Evolutionary conservation across 176 grass and related monocot genomes (phyloP), one percentile per base, ranked within the genome.

Genomic region (Cenchrus americanus): DNA sequence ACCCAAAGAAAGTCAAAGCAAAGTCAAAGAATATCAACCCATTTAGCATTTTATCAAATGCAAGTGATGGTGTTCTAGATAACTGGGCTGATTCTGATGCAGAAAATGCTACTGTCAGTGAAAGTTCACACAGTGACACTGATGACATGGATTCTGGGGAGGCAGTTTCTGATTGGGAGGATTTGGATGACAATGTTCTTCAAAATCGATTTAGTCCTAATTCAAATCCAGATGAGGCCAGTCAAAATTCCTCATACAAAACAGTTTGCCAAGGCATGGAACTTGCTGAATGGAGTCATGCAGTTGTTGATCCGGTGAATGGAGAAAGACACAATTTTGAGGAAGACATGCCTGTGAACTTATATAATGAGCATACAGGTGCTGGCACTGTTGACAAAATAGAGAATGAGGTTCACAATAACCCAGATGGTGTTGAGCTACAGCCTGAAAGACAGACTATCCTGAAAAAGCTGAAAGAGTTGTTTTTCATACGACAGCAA

Each of bases 121-220:
- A 73, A 73, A 73, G 19, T 73, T 73, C 48, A 73, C 48, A 10
- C 48, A 53, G 75, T 80, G 77, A 78, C 69, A 78, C 44, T 76
- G 79, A 83, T 85, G 82, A 83, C 54, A 86, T 75, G 54, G 55
- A 84, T 75, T 78, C 11, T 67, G 66, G 77, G 23, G 89, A 71
- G 27, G 37, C 78, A 83, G 48, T 85, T 74, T 87, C 87, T 78
- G 78, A 94, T 73, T 87, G 65, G 89, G 92, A 89, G 62, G 80
- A 89, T 87, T 84, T 78, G 62, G 77, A 91, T 86, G 89, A 91
- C 46, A 81, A 70, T 75, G 76, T 48, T 27, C 62, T 71, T 82
- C 52, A 76, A 50, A 65, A 65, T 65, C 83, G 80, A 10, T 83
- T 66, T 70, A 48, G 6, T 80, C 24, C 54, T 91, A 13, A 72